Base-by-base conservation (phyloP, 306 rosid genomes). In the Macrotyloma uniflorum region DNA sequence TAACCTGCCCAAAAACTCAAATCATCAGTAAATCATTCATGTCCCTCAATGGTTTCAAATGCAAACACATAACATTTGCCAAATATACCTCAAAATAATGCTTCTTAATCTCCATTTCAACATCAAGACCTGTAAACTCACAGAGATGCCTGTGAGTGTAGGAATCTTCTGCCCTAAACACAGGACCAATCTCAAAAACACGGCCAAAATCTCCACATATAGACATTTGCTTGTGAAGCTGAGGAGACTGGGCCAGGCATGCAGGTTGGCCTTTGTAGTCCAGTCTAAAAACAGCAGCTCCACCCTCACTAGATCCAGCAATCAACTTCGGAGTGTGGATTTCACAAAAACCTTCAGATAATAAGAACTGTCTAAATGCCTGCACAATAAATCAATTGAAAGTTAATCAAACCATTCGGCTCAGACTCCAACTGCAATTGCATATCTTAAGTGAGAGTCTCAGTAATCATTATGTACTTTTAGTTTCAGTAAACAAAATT, bases 291-390 rank as follows among this genome's bases (percentile, higher is more conserved):
- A 95, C 99, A 64, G 98, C 76, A 72, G 99, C 96, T 80, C 99
- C 99, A 51, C 99, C 99, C 76, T 95, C 99, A 86, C 99, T 95
- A 18, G 98, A 87, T 33, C 99, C 98, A 62, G 90, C 96, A 67
- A 91, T 91, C 83, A 89, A 32, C 74, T 93, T 93, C 20, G 99
- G 98, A 0, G 97, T 88, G 85, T 93, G 97, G 76, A 95, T 93
- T 87, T 88, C 97, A 70, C 80, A 28, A 70, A 86, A 86, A 12
- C 51, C 68, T 76, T 64, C 92, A 2, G 83, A 69, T 63, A 79
- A 43, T 73, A 95, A 85, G 87, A 93, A 95, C 72, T 93, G 84
- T 78, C 94, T 85, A 69, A 95, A 95, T 4, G 65, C 85, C 99
- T 95, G 92, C 82, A 35, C 15, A 45, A 79, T 23, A 38, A 69